Base-by-base conservation (phyloP, 108 stramenopile genomes). In the Stephanodiscus minutulus region DNA sequence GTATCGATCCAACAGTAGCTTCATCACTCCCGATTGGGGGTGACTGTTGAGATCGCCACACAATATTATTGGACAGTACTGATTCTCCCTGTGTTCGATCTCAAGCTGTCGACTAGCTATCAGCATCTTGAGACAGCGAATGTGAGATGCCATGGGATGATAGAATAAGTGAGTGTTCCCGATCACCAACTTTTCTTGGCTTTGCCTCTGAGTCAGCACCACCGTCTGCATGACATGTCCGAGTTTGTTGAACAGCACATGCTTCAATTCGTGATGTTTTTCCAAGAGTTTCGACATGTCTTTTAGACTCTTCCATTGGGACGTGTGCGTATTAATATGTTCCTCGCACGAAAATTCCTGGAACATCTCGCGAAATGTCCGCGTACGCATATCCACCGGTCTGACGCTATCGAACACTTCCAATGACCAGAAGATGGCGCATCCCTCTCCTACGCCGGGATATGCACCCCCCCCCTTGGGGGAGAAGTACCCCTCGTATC, bases 101-200 rank as follows among this genome's bases (percentile, higher is more conserved):
- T 85, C 79, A 50, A 91, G 29, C 72, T 84, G 74, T 39, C 83
- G 63, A 24, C 70, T 76, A 41, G 83, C 70, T 24, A 82, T 73
- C 7, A 65, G 82, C 20, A 73, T 70, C 57, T 91, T 88, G 71
- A 91, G 67, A 20, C 82, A 66, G 13, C 88, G 85, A 48, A 92
- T 79, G 64, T 92, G 91, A 29, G 66, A 56, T 39, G 86, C 91
- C 47, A 65, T 62, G 6, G 87, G 88, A 64, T 92, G 91, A 63
- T 80, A 92, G 61, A 92, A 92, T 20, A 92, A 66, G 57, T 92
- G 91, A 4, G 91, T 92, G 61, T 92, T 92, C 20, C 80, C 84
- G 33, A 85, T 63, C 27, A 87, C 68, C 10, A 83, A 52, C 25
- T 67, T 64, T 48, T 64, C 37, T 2, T 61, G 43, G 37, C 44